Evolutionary conservation across 1,284 basidiomycete genomes (phyloP), one percentile per base, ranked within the genome.

Genomic region (Fomitopsis palustris): DNA sequence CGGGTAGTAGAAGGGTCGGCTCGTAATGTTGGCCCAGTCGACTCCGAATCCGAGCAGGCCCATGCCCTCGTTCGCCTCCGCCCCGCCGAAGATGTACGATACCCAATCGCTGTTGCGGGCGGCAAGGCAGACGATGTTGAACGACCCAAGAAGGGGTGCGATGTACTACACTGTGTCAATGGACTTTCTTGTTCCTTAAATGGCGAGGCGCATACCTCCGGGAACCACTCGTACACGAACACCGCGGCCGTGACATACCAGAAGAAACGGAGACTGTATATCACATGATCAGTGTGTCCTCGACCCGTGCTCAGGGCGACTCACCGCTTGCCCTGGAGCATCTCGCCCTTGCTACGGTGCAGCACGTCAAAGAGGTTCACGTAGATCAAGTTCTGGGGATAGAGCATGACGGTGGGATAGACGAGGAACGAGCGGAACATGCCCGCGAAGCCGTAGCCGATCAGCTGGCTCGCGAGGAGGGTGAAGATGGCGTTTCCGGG

Each of bases 351-450:
- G 51, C 79, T 81, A 58, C 80, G 76, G 69, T 85, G 81, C 29
- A 84, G 71, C 5, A 81, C 77, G 60, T 85, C 80, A 70, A 85
- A 81, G 7, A 84, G 74, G 66, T 82, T 78, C 12, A 81, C 78
- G 43, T 76, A 76, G 1, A 78, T 78, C 56, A 82, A 60, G 49
- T 67, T 51, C 61, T 63, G 62, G 17, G 66, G 67, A 58, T 67
- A 69, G 42, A 64, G 54, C 52, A 63, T 57, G 19, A 55, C 56
- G 2, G 75, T 76, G 0, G 76, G 77, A 63, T 71, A 72, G 25
- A 78, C 76, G 45, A 77, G 65, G 25, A 27, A 56, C 23, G 19
- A 17, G 43, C 39, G 25, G 43, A 43, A 17, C 37, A 62, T 56
- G 12, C 66, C 62, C 5, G 63, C 64, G 47, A 67, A 61, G 9